phyloP scores from a whole-genome alignment of 164 flowering plant species.

The Sedum album region DNA sequence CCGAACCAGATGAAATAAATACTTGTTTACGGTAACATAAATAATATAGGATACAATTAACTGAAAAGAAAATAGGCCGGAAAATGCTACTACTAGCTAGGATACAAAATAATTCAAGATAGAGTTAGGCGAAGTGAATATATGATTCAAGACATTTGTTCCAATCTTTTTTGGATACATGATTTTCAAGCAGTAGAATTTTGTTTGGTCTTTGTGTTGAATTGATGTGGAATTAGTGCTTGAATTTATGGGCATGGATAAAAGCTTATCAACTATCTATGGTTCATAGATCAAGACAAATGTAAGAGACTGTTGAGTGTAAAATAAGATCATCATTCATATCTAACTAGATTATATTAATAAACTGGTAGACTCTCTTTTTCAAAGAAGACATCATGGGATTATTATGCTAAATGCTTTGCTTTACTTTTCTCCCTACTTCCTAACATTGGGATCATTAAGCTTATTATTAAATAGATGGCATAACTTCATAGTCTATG shows the following conservation, averaged over 20 bases:
- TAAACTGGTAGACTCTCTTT: not conserved
- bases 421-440: constrained; percentile 6
- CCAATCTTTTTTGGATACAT: too few species aligned
- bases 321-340: not conserved
- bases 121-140: too few species aligned
- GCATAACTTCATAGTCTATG: constrained; percentile 1
- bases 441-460: constrained; percentile 3
- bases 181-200: too few species aligned
- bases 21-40: too few species aligned
- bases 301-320: not conserved
- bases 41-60: too few species aligned
- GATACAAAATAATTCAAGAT: too few species aligned
- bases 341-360: not conserved
- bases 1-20: too few species aligned
- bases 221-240: not conserved
- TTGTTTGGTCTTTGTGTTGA: not conserved
- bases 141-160: too few species aligned
- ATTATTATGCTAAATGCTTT: not conserved
- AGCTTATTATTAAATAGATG: not conserved
- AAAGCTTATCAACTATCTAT: not conserved
- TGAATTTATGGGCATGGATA: not conserved
- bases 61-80: too few species aligned
- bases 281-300: not conserved
- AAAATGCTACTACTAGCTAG: too few species aligned
- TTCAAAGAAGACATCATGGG: constrained; percentile 2